Evolutionary conservation across 208 protist species (phyloP).

Genomic region (Angomonas ambiguus): DNA sequence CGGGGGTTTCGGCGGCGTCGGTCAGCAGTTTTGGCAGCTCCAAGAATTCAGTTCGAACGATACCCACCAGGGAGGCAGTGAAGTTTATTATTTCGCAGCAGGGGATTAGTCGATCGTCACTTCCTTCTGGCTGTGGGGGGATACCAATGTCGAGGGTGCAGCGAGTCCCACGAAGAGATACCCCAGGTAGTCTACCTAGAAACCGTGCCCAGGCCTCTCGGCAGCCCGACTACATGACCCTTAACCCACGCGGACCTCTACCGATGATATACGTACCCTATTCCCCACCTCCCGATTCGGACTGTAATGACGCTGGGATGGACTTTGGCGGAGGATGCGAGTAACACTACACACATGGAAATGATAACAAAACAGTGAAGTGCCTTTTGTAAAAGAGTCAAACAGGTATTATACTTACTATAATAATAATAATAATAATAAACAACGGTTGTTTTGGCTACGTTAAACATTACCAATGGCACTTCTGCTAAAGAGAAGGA

Average conservation of each 20-base stretch:
- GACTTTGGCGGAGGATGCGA: not conserved
- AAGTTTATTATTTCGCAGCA: conserved; percentile 5
- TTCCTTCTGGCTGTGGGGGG: too few species aligned
- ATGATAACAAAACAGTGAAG: too few species aligned
- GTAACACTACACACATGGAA: not conserved
- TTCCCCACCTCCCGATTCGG: not conserved
- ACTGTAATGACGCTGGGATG: not conserved
- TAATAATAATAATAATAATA: too few species aligned
- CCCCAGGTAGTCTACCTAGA: too few species aligned
- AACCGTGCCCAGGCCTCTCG: too few species aligned
- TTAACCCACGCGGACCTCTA: not conserved
- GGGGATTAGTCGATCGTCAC: not conserved
- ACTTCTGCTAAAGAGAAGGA: too few species aligned
- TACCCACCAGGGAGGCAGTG: not conserved
- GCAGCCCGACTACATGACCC: not conserved
- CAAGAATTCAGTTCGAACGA: not conserved
- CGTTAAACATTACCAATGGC: too few species aligned
- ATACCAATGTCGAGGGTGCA: too few species aligned
- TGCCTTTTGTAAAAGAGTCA: too few species aligned
- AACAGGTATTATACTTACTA: too few species aligned
- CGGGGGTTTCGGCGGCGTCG: not conserved
- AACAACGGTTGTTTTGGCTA: too few species aligned
- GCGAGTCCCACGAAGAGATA: not conserved
- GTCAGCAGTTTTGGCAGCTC: not conserved
- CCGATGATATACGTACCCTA: conserved; percentile 1